Percentiles rank a stretch among this genome's conserved stretches.
These are phyloP conservation scores for Sclerotinia trifoliorum DNA, from an alignment of 2,329 filamentous ascomycete genomes.

Conservation along the genomic window DNA sequence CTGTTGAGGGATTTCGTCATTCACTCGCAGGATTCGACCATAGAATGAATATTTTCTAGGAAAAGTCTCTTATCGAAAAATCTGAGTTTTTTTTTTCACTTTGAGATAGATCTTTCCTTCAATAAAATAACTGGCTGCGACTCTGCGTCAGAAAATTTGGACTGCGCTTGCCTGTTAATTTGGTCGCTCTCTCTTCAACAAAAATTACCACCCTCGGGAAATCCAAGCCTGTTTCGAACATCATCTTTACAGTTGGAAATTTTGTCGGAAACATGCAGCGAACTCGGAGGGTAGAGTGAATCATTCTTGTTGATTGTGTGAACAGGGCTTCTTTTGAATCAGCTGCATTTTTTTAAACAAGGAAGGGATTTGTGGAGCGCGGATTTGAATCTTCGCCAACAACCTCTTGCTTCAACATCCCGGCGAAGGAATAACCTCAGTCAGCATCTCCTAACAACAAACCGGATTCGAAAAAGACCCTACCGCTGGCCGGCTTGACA, in stretches of 20 bases:
- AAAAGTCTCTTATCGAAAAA: background rate
- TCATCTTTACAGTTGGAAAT: background rate
- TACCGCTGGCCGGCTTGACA: background rate
- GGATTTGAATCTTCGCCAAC: background rate
- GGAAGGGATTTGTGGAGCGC: background rate
- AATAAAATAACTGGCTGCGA: background rate
- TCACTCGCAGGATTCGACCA: background rate
- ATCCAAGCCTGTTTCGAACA: background rate
- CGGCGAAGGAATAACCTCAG: background rate
- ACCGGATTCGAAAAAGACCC: background rate
- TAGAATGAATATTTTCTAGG: background rate
- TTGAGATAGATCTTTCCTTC: background rate
- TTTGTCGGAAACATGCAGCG: background rate
- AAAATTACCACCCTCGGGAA: background rate
- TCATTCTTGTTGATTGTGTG: background rate
- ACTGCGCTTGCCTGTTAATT: background rate
- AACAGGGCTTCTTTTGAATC: background rate
- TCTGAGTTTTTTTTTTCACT: background rate
- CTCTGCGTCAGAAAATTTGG: background rate
- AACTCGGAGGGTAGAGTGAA: conserved; percentile 3
- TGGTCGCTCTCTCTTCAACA: background rate
- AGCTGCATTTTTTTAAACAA: background rate
- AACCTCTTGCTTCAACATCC: background rate
- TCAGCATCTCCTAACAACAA: too few species aligned
- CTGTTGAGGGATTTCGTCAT: background rate